Evolutionary conservation across 768 basidiomycete genomes (phyloP), one percentile per base, ranked within the genome.

Genomic region (Royoungia palumana): DNA sequence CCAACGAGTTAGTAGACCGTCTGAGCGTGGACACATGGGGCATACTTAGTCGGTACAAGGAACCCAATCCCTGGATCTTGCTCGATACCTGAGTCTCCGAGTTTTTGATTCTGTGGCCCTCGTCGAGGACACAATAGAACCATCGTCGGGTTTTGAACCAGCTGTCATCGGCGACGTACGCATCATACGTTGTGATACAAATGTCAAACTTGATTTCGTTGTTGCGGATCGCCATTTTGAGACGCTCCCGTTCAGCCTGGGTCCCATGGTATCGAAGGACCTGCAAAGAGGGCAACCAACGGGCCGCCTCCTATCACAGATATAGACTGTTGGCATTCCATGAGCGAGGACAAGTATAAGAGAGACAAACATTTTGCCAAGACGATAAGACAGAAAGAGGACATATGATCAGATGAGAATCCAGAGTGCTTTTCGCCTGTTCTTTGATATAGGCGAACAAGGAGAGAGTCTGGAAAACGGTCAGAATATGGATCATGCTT

Each of bases 71-170:
- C 45, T 80, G 79, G 12, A 85, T 58, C 41, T 79, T 82, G 47
- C 67, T 58, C 2, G 81, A 66, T 7, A 83, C 54, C 21, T 76
- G 74, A 20, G 79, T 79, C 30, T 78, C 80, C 10, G 79, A 67
- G 53, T 87, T 87, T 69, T 87, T 87, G 69, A 89, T 84, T 57
- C 75, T 77, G 66, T 89, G 87, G 6, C 82, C 82, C 59, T 84
- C 82, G 51, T 84, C 82, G 12, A 84, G 73, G 6, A 82, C 80
- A 50, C 77, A 76, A 47, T 80, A 81, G 20, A 62, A 75, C 80
- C 74, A 88, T 41, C 70, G 76, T 16, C 68, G 73, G 40, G 66
- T 72, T 69, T 80, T 88, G 72, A 84, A 77, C 81, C 82, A 84
- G 8, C 52, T 43, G 34, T 80, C 72, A 45, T 85, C 80, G 30